Evolutionary conservation across 2,329 filamentous ascomycete species (phyloP).

Genomic region (Aspergillus piperis): DNA sequence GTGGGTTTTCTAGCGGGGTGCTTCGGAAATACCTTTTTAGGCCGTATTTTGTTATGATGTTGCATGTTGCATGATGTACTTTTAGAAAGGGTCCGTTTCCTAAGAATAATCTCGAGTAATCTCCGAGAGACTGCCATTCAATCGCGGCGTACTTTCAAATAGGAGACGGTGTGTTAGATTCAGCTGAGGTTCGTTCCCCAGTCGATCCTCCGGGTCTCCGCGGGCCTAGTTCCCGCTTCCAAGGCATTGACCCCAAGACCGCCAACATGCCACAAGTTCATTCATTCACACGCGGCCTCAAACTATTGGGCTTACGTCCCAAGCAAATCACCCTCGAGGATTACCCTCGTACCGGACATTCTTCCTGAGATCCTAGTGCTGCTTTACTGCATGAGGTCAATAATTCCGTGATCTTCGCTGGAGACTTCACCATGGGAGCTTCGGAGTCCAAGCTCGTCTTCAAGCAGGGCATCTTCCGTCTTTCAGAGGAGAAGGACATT

Average conservation of each 20-base stretch:
- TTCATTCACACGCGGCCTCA: constrained; percentile 14
- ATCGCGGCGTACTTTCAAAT: not conserved
- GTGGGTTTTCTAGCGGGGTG: constrained; percentile 4
- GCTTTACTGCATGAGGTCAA: constrained; percentile 28
- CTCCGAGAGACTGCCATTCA: not conserved
- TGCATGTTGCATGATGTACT: not conserved
- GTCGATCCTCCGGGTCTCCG: constrained; percentile 15
- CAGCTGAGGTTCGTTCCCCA: not conserved
- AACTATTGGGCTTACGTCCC: constrained; percentile 7
- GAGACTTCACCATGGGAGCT: constrained; percentile 72
- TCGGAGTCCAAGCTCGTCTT: constrained; percentile 99
- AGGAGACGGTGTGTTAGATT: not conserved
- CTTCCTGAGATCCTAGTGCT: not conserved
- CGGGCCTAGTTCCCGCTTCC: constrained; percentile 22
- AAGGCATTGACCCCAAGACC: constrained; percentile 17
- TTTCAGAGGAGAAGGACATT: constrained; percentile 89
- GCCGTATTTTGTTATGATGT: not conserved
- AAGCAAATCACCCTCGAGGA: not conserved
- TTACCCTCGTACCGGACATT: not conserved
- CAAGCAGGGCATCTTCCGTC: constrained; percentile 95
- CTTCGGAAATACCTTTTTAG: constrained; percentile 1
- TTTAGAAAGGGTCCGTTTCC: not conserved
- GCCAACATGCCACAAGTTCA: constrained; percentile 24
- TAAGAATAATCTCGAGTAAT: not conserved
- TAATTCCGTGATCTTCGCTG: constrained; percentile 26